Evolutionary conservation across 352 stramenopile species (phyloP), one percentile per base, ranked within the genome.

Genomic region (Phytopythium oedochilum): DNA sequence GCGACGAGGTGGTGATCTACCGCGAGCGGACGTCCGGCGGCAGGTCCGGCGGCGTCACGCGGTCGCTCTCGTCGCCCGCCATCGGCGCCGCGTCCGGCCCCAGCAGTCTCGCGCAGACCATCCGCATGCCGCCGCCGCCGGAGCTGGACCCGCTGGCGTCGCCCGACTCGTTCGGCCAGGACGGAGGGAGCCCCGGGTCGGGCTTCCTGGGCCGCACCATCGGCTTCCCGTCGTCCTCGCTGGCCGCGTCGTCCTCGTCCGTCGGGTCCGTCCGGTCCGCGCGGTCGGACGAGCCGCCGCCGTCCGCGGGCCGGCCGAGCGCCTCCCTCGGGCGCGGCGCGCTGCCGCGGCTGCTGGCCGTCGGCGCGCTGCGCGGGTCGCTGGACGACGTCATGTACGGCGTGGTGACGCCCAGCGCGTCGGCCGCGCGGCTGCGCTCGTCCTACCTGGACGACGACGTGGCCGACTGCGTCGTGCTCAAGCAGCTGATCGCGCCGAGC

Each of bases 311-410:
- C n/a, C n/a, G n/a, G n/a, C n/a, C n/a, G n/a, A n/a, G n/a, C n/a
- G n/a, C n/a, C n/a, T 9, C n/a, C 2, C 28, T 28, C 47, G 31
- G 18, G 34, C 9, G 8, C 20, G 47, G 47, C 18, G 23, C n/a
- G 29, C 47, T 53, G 29, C 74, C 71, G 7, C 61, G 64, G 23
- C 48, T 82, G 38, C 67, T 82, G 14, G 73, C 69, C 0, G 66
- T 84, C 10, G 73, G 73, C 18, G 68, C 53, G 17, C 40, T 84
- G 35, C 60, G 59, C 2, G 73, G 73, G 18, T 69, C 68, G 3
- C 57, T 84, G 8, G 73, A 84, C 46, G 73, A 84, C 52, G 71
- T 84, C 59, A 84, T 84, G 73, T 84, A 84, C 56, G 73, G 73
- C 44, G 53, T 84, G 28, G 66, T 71, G 54, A 70, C 71, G 26